A percentile compares a stretch with the other conserved stretches of the same genome.
phyloP scores from a whole-genome alignment of 768 basidiomycete species.

The Pleurotus tuber-regium region DNA sequence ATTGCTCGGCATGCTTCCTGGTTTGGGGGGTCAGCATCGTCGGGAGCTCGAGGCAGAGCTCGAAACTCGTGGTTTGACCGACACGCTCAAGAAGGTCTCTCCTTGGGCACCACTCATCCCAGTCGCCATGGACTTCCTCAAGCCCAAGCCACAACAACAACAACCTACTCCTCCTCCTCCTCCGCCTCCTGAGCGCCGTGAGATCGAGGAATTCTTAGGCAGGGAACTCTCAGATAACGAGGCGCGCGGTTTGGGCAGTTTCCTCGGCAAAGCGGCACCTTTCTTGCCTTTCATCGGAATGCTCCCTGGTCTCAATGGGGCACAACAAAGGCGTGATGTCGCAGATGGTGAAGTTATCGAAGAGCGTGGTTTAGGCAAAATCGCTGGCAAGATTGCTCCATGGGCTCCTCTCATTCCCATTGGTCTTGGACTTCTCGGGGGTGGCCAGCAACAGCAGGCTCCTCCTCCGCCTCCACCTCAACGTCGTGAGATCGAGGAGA shows the following conservation, averaged over 20 bases:
- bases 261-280: conserved; percentile 2
- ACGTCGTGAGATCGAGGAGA: conserved; percentile 9
- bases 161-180: conserved; percentile 1
- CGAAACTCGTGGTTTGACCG: not conserved
- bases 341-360: not conserved
- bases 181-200: not conserved
- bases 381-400: not conserved
- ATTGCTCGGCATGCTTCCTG: not conserved
- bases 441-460: not conserved
- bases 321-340: not conserved
- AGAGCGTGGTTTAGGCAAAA: not conserved
- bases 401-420: conserved; percentile 5
- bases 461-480: conserved; percentile 1
- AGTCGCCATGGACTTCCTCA: conserved; percentile 3
- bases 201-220: conserved; percentile 8
- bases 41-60: not conserved
- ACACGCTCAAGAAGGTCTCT: not conserved
- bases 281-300: conserved; percentile 2
- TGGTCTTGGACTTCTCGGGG: not conserved
- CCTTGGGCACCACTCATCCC: conserved; percentile 6
- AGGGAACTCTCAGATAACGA: conserved; percentile 5
- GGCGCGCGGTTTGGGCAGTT: conserved; percentile 1
- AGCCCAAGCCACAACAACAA: not conserved
- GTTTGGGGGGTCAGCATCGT: conserved; percentile 5
- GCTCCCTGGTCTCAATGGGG: not conserved